Conservation (phyloP, 306 rosid genomes). For the Ormosia emarginata region DNA sequence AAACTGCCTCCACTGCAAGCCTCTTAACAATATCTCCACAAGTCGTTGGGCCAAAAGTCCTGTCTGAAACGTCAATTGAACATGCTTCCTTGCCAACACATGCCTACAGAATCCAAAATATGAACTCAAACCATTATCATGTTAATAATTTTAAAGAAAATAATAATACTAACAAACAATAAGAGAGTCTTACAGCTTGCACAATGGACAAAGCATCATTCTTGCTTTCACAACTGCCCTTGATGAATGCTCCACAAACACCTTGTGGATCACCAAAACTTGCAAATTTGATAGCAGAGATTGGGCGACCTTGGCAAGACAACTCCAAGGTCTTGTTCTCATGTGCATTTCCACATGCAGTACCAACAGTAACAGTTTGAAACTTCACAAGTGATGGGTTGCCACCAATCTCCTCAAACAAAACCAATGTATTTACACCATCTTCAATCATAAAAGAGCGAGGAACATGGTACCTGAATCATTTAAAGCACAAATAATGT, state of each 20-base stretch:
- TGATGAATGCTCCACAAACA: conserved; percentile 36
- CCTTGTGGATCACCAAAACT: conserved; percentile 53
- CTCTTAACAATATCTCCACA: conserved; percentile 36
- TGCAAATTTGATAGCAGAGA: conserved; percentile 43
- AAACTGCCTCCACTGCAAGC: conserved; percentile 51
- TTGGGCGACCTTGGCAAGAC: conserved; percentile 35
- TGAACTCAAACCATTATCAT: not conserved
- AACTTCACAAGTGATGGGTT: conserved; percentile 42
- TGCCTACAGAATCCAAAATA: conserved; percentile 8
- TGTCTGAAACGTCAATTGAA: conserved; percentile 31
- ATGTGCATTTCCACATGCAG: conserved; percentile 29
- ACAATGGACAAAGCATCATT: conserved; percentile 21
- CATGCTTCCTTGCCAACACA: conserved; percentile 50
- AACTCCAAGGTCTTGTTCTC: conserved; percentile 42
- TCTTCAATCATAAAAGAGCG: conserved; percentile 32
- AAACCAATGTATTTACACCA: conserved; percentile 35
- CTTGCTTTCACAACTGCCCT: conserved; percentile 33
- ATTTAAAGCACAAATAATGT: not conserved
- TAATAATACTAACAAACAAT: not conserved
- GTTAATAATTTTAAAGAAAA: not conserved
- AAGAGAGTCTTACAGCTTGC: not conserved
- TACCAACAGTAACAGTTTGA: conserved; percentile 24
- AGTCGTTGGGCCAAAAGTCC: conserved; percentile 33
- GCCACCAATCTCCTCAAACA: conserved; percentile 62
- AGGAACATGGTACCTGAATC: conserved; percentile 52